These are phyloP conservation scores for Thelonectria blattea DNA, from an alignment of 2,329 filamentous ascomycete genomes.

Conservation along the genomic window DNA sequence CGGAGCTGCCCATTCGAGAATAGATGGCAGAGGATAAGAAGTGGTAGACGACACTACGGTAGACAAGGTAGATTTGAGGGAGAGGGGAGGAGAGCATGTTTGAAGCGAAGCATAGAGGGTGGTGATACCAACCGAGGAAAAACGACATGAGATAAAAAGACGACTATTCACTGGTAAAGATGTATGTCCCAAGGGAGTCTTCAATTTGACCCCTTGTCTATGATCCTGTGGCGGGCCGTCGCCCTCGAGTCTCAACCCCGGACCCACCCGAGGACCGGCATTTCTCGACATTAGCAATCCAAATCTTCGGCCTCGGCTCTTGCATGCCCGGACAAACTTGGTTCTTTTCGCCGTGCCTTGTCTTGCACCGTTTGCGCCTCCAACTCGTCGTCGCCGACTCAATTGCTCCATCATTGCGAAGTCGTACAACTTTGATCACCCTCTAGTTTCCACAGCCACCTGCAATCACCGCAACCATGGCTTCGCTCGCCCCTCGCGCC, in stretches of 20 bases:
- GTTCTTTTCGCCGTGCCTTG: slow-evolving; percentile 29
- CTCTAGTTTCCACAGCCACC: neutral
- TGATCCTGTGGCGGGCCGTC: slow-evolving; percentile 1
- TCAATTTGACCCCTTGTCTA: neutral
- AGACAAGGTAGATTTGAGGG: neutral
- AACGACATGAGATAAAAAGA: neutral
- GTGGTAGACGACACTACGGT: neutral
- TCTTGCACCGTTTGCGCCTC: slow-evolving; percentile 21
- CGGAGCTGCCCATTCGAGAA: slow-evolving; percentile 27
- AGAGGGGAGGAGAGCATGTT: neutral
- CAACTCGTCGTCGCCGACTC: slow-evolving; percentile 11
- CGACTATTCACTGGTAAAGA: neutral
- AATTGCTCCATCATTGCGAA: neutral
- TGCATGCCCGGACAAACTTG: slow-evolving; percentile 25
- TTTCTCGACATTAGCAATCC: slow-evolving; percentile 18
- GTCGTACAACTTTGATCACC: too few relatives aligned
- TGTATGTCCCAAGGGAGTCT: neutral
- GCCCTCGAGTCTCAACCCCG: slow-evolving; percentile 21
- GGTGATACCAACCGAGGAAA: neutral
- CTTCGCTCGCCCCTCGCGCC: slow-evolving; percentile 32
- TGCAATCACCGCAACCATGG: slow-evolving; percentile 20
- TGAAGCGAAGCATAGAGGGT: neutral
- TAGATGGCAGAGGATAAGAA: neutral
- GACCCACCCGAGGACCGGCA: slow-evolving; percentile 30
- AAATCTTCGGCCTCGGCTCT: slow-evolving; percentile 33